A percentile compares a stretch with the other conserved stretches of the same genome.
Conservation (phyloP, 2,329 filamentous ascomycete species). For the Aspergillaceae sp. region DNA sequence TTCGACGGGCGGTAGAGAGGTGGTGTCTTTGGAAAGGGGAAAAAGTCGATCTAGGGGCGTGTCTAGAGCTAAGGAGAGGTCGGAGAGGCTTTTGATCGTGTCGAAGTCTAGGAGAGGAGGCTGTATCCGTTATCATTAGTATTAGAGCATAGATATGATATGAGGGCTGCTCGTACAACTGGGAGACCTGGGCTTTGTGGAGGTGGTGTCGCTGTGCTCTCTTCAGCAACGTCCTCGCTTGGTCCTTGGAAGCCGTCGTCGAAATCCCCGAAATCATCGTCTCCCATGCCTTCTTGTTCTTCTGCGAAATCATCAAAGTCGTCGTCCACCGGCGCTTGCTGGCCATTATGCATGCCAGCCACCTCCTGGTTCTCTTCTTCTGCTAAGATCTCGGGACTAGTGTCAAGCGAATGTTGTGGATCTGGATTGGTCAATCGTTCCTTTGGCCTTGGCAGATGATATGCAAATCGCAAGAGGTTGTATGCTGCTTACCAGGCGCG, state of each 20-base stretch:
- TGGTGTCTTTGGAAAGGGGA: conserved; percentile 31
- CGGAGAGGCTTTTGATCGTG: conserved; percentile 40
- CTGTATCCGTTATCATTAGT: conserved; percentile 12
- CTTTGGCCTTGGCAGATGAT: conserved; percentile 28
- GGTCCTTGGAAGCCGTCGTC: conserved; percentile 55
- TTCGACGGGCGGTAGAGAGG: conserved; percentile 28
- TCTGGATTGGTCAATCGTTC: conserved; percentile 55
- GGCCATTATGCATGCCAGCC: conserved; percentile 32
- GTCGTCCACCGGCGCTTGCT: too few relatives aligned
- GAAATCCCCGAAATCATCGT: conserved; percentile 57
- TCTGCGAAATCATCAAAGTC: conserved; percentile 47
- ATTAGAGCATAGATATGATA: conserved; percentile 2
- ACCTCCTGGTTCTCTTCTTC: conserved; percentile 47
- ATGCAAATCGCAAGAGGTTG: conserved; percentile 20
- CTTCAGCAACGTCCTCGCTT: conserved; percentile 18
- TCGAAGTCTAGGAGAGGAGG: conserved; percentile 45
- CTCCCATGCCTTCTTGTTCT: conserved; percentile 42
- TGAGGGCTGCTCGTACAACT: conserved; percentile 27
- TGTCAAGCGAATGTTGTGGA: conserved; percentile 44
- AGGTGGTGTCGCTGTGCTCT: conserved; percentile 6
- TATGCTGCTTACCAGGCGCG: conserved; percentile 48
- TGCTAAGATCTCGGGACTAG: conserved; percentile 40
- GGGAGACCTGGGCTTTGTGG: conserved; percentile 25
- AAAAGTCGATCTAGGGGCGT: conserved; percentile 38
- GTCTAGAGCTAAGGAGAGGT: conserved; percentile 32